A percentile compares a stretch with the other conserved stretches of the same genome.
These are phyloP conservation scores for Sugiyamaella valdiviana DNA, from an alignment of 805 yeast species.

Conservation along the genomic window DNA sequence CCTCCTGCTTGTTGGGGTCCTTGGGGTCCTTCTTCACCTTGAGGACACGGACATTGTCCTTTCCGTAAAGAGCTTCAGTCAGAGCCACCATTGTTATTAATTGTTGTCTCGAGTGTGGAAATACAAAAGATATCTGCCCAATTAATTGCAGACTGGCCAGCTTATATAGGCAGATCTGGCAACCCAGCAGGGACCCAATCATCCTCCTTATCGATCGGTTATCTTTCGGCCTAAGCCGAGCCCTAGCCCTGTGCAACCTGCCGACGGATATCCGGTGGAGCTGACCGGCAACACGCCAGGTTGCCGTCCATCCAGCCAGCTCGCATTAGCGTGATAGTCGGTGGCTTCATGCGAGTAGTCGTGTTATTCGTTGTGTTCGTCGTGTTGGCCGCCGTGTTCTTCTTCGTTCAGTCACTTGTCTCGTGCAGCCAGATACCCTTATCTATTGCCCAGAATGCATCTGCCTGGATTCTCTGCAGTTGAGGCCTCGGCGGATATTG, in stretches of 20 bases:
- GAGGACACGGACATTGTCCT: conserved; percentile 85
- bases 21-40: conserved; percentile 75
- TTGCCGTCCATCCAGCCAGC: no score
- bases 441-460: background rate
- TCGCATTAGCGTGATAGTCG: no score
- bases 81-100: background rate
- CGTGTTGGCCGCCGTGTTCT: no score
- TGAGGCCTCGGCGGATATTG: background rate
- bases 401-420: no score
- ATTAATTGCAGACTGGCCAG: background rate
- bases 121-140: background rate
- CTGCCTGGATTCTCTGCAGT: no score
- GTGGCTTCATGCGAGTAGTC: no score
- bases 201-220: background rate
- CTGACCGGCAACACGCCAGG: background rate
- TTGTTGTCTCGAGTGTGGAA: background rate
- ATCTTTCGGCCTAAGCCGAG: background rate
- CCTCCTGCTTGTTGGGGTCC: conserved; percentile 69
- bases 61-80: conserved; percentile 66
- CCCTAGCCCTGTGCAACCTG: background rate
- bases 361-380: no score
- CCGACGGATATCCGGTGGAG: background rate
- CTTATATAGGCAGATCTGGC: background rate
- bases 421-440: background rate
- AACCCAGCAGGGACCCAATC: background rate